phyloP scores from a whole-genome alignment of 768 basidiomycete species.

The Paxillus ammoniavirescens region DNA sequence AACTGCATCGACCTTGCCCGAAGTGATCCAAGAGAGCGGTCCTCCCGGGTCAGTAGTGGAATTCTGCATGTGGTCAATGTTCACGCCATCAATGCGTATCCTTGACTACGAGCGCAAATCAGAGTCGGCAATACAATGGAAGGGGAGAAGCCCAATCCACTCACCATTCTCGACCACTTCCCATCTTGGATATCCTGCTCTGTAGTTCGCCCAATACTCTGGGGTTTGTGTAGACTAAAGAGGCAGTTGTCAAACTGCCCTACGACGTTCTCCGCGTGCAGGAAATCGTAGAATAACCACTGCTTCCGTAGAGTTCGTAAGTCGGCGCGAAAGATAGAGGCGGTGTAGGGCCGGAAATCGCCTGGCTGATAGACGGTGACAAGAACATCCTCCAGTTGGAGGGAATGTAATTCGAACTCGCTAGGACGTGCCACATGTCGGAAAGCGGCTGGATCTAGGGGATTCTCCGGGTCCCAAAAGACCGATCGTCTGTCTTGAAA shows the following conservation, averaged over 20 bases:
- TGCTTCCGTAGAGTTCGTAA: conserved; percentile 81
- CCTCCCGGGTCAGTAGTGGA: conserved; percentile 73
- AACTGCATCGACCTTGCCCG: conserved; percentile 95
- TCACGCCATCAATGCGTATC: conserved; percentile 94
- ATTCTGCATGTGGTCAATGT: conserved; percentile 91
- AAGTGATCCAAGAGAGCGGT: conserved; percentile 96
- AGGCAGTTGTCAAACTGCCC: conserved; percentile 98
- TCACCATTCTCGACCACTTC: conserved; percentile 86
- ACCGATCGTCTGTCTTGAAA: conserved; percentile 80
- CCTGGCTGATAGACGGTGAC: conserved; percentile 94
- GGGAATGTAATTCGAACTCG: conserved; percentile 88
- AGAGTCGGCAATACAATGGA: background rate
- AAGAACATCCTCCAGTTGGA: conserved; percentile 90
- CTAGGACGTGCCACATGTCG: conserved; percentile 72
- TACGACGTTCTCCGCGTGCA: conserved; percentile 88
- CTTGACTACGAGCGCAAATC: conserved; percentile 59
- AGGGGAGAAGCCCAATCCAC: conserved; percentile 16
- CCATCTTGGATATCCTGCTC: conserved; percentile 82
- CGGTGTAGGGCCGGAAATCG: conserved; percentile 87
- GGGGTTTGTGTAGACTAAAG: conserved; percentile 94
- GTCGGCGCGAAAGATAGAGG: conserved; percentile 92
- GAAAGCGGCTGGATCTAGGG: conserved; percentile 77
- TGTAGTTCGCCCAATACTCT: conserved; percentile 89
- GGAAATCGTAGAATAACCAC: conserved; percentile 94
- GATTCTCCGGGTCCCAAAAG: conserved; percentile 80